Evolutionary conservation across 2,329 filamentous ascomycete species (phyloP).

Genomic region (Colletotrichum somersetense): DNA sequence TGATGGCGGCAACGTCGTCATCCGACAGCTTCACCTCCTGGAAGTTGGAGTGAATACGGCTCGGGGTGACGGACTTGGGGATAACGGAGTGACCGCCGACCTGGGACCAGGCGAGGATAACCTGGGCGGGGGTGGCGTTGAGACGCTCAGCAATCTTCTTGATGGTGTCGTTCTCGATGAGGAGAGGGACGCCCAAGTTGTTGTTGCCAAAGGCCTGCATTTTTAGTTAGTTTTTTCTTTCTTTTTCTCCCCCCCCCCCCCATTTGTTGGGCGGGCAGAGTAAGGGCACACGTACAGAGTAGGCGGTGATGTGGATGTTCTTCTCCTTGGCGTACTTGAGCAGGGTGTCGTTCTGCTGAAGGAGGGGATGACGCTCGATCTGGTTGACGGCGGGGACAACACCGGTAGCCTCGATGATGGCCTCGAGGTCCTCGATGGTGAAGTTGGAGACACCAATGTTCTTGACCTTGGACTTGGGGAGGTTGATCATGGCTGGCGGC

Average conservation of each 20-base stretch:
- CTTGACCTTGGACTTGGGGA: slow-evolving; percentile 71
- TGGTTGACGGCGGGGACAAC: slow-evolving; percentile 75
- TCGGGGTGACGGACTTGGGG: slow-evolving; percentile 78
- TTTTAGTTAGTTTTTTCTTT: background rate
- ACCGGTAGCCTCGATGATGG: slow-evolving; percentile 68
- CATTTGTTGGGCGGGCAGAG: background rate
- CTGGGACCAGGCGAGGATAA: slow-evolving; percentile 70
- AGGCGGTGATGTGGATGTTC: slow-evolving; percentile 75
- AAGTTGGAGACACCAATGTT: slow-evolving; percentile 83
- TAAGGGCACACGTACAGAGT: slow-evolving; percentile 57
- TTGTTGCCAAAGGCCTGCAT: slow-evolving; percentile 60
- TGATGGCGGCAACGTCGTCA: slow-evolving; percentile 70
- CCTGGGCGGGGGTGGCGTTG: slow-evolving; percentile 57
- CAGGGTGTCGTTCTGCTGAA: slow-evolving; percentile 68
- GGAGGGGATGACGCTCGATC: slow-evolving; percentile 76
- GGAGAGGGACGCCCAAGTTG: slow-evolving; percentile 59
- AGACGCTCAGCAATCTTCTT: slow-evolving; percentile 66
- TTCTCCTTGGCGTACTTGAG: slow-evolving; percentile 72
- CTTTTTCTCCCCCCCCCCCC: too few species aligned
- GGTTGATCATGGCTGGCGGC: slow-evolving; percentile 61
- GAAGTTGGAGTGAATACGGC: slow-evolving; percentile 78
- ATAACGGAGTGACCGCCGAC: slow-evolving; percentile 76
- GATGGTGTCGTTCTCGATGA: slow-evolving; percentile 69
- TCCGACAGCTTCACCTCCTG: slow-evolving; percentile 72
- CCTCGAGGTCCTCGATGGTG: slow-evolving; percentile 65